Percentiles rank a stretch among this genome's conserved stretches.
phyloP scores from a whole-genome alignment of 257 asterid genomes.

The Ilex aquifolium region DNA sequence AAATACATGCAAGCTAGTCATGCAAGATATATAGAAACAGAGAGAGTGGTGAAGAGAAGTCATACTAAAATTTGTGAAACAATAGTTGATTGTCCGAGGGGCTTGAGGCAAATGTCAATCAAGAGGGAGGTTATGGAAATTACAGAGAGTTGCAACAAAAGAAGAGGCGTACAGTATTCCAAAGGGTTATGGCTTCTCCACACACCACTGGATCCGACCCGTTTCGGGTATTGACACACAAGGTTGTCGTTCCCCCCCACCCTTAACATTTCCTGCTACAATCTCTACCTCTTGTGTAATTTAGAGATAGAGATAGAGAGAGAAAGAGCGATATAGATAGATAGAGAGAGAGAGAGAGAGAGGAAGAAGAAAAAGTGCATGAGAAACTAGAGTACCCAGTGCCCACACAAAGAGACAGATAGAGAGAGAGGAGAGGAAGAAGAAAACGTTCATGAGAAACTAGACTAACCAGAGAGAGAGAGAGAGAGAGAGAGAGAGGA shows the following conservation, averaged over 20 bases:
- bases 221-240: conserved; percentile 47
- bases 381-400: too few species aligned
- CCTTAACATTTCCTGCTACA: neutral
- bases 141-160: conserved; percentile 49
- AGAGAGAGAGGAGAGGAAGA: too few species aligned
- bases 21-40: too few species aligned
- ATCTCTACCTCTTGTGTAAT: neutral
- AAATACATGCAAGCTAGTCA: neutral
- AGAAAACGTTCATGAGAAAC: neutral
- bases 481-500: too few species aligned
- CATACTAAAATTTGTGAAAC: conserved; percentile 71
- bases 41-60: neutral
- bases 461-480: too few species aligned
- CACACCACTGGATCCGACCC: conserved; percentile 37
- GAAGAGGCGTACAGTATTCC: conserved; percentile 49
- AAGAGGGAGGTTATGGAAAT: conserved; percentile 39
- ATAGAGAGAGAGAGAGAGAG: neutral
- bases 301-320: neutral
- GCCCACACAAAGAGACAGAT: too few species aligned
- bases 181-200: conserved; percentile 42
- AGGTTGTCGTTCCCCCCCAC: conserved; percentile 18
- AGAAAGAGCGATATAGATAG: too few species aligned
- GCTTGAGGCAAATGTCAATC: conserved; percentile 47
- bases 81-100: conserved; percentile 66
- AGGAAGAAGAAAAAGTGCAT: neutral